phyloP scores from a whole-genome alignment of 495 filamentous ascomycete species.

The Penicillium robsamsonii region DNA sequence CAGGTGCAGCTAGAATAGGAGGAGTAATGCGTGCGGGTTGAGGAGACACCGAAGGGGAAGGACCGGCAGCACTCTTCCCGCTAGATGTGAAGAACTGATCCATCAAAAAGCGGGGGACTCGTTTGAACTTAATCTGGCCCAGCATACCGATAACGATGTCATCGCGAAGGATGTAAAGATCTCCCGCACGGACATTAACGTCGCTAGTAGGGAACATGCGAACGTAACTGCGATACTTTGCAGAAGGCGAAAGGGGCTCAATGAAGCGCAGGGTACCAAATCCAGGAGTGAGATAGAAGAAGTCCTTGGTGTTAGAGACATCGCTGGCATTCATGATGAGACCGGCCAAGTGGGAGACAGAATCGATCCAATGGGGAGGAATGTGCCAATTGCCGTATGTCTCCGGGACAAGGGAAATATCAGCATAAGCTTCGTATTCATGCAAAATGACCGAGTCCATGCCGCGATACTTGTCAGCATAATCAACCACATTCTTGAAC shows the following conservation, averaged over 20 bases:
- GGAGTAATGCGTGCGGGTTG: too few relatives aligned
- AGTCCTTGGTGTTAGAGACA: constrained; percentile 23
- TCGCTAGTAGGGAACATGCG: constrained; percentile 37
- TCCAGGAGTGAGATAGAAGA: constrained; percentile 40
- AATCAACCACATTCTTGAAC: too few relatives aligned
- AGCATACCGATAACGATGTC: constrained; percentile 35
- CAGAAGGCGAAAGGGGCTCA: constrained; percentile 31
- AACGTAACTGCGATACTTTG: constrained; percentile 37
- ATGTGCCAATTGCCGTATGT: constrained; percentile 13
- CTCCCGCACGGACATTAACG: constrained; percentile 31
- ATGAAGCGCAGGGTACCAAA: constrained; percentile 31
- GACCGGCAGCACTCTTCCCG: too few relatives aligned
- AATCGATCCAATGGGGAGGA: constrained; percentile 45
- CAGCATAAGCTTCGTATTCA: too few relatives aligned
- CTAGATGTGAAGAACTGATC: not conserved
- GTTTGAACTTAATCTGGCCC: constrained; percentile 32
- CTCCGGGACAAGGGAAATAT: constrained; percentile 1
- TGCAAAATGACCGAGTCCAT: too few relatives aligned
- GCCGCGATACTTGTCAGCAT: too few relatives aligned
- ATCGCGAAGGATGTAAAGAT: constrained; percentile 41
- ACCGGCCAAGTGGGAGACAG: constrained; percentile 40
- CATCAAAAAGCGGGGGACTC: not conserved
- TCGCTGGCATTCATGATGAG: constrained; percentile 38
- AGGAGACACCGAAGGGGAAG: too few relatives aligned
- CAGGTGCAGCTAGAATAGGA: too few relatives aligned